phyloP scores from a whole-genome alignment of 75 land plant genomes.

The Pinus taeda region DNA sequence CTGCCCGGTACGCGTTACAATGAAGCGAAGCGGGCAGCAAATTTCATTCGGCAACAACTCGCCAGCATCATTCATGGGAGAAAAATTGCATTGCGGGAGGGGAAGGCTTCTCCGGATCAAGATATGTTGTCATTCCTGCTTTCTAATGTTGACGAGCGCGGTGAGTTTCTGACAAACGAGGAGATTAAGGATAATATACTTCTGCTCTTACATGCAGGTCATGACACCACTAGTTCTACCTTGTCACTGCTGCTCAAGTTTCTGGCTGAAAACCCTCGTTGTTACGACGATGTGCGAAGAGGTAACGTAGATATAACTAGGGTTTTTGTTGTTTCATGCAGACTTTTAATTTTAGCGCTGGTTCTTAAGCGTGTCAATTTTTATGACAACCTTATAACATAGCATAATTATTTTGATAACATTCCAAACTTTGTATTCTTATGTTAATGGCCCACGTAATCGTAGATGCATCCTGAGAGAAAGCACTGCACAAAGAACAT shows the following conservation, averaged over 20 bases:
- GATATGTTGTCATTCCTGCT: constrained; percentile 45
- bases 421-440: too few relatives aligned
- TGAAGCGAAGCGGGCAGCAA: constrained; percentile 20
- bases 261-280: not conserved
- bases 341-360: too few relatives aligned
- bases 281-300: not conserved
- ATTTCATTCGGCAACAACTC: constrained; percentile 12
- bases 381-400: too few relatives aligned
- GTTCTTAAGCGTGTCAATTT: too few relatives aligned
- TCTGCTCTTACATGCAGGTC: constrained; percentile 47
- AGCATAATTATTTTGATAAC: too few relatives aligned
- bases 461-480: too few relatives aligned
- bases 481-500: too few relatives aligned
- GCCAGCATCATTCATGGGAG: constrained; percentile 13
- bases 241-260: constrained; percentile 26
- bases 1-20: constrained; percentile 31
- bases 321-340: too few relatives aligned
- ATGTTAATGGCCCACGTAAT: too few relatives aligned
- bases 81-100: constrained; percentile 14
- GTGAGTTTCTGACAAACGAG: constrained; percentile 26
- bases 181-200: constrained; percentile 44
- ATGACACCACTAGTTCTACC: constrained; percentile 41
- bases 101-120: constrained; percentile 3
- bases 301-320: not conserved
- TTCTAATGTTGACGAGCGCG: constrained; percentile 25